phyloP scores from a whole-genome alignment of 192 early-diverging fungal genomes.

The Jimgerdemannia flammicorona region DNA sequence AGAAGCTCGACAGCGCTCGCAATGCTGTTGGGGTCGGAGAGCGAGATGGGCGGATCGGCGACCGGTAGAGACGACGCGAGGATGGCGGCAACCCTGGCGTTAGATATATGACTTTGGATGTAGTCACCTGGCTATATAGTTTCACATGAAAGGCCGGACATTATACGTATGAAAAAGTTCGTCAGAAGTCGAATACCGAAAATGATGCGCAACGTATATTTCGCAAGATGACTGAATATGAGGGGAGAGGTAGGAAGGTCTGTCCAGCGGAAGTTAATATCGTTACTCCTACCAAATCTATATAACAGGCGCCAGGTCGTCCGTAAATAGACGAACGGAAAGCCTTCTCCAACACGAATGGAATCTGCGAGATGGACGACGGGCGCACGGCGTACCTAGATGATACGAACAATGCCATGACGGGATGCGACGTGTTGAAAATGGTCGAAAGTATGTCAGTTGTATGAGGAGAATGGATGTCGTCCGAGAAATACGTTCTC shows the following conservation, averaged over 20 bases:
- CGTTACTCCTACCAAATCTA: conserved; percentile 40
- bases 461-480: conserved; percentile 22
- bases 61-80: conserved; percentile 3
- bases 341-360: conserved; percentile 49
- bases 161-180: not conserved
- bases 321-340: conserved; percentile 48
- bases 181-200: not conserved
- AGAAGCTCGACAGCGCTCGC: conserved; percentile 39
- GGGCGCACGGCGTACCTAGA: conserved; percentile 44
- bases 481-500: too few species aligned
- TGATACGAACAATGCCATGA: not conserved
- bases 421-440: conserved; percentile 40
- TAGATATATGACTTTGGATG: conserved; percentile 39
- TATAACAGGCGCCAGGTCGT: conserved; percentile 60
- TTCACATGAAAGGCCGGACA: not conserved
- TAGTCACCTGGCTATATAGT: conserved; percentile 49
- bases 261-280: too few species aligned
- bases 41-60: conserved; percentile 20
- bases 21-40: conserved; percentile 48
- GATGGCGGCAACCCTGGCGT: not conserved
- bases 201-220: too few species aligned
- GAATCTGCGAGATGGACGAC: conserved; percentile 39
- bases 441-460: conserved; percentile 41
- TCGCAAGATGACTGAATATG: too few species aligned
- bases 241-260: too few species aligned